Evolutionary conservation across 2,329 filamentous ascomycete genomes (phyloP), one percentile per base, ranked within the genome.

Genomic region (Microascus cirrosus): DNA sequence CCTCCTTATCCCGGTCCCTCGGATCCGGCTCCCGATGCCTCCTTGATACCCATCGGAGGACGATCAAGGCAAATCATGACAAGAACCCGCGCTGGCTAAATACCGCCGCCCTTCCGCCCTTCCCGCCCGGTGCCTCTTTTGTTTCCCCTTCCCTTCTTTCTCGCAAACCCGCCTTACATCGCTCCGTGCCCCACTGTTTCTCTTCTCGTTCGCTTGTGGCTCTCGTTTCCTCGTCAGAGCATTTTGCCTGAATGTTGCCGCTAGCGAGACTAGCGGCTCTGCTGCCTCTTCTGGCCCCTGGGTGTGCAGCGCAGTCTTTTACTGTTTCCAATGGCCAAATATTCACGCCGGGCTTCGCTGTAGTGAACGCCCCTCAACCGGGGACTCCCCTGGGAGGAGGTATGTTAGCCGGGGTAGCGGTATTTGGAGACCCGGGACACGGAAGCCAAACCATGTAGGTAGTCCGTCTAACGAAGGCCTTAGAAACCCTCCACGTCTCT

Each of bases 291-390:
- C 62, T 71, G 15, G 59, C 68, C 25, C 61, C 63, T 45, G 62
- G 60, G 18, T 60, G 64, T 18, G 60, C 63, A 10, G 72, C 72
- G 6, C 65, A 70, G 50, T 73, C 76, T 60, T 86, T 86, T 63
- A 82, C 78, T 22, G 78, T 83, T 56, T 70, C 81, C 24, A 81
- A 81, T 62, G 85, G 85, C 18, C 84, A 89, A 63, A 80, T 89
- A 57, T 87, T 80, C 64, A 89, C 85, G 0, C 85, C 85, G 0
- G 85, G 86, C 0, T 77, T 89, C 58, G 84, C 79, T 25, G 79
- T 89, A 58, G 72, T 89, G 39, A 79, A 88, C 68, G 77, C 85
- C 35, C 83, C 83, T 13, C 83, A 87, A 61, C 83, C 83, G 5
- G 77, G 79, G 55, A 86, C 83, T 12, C 83, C 84, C 1, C 67